These are phyloP conservation scores for Silene noctiflora DNA, from an alignment of 179 eudicot genomes.

Conservation along the genomic window DNA sequence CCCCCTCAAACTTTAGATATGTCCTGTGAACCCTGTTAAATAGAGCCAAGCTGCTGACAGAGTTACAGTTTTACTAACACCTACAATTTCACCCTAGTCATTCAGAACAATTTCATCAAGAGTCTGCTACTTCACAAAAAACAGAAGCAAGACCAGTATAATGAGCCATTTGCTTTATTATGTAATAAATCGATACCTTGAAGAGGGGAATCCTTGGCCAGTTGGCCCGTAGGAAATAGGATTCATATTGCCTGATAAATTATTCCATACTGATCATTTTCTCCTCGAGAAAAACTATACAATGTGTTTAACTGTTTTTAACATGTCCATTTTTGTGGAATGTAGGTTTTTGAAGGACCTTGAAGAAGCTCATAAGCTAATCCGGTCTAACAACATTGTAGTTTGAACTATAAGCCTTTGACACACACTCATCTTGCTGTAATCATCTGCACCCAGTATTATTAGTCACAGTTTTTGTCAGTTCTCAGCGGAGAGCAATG, in stretches of 20 bases:
- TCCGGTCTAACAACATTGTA: conserved; percentile 48
- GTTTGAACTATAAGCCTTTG: conserved; percentile 30
- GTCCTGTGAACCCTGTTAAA: too few species aligned
- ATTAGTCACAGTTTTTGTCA: neutral
- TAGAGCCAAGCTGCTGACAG: neutral
- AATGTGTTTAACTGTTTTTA: neutral
- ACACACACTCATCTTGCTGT: neutral
- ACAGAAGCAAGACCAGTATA: neutral
- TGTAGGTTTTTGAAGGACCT: conserved; percentile 82
- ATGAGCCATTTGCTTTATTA: too few species aligned
- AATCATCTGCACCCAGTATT: neutral
- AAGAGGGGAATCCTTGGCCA: too few species aligned
- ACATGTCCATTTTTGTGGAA: conserved; percentile 9
- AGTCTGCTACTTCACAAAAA: neutral
- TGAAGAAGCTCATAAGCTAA: conserved; percentile 77
- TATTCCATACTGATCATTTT: neutral
- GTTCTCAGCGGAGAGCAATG: neutral
- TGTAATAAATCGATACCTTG: too few species aligned
- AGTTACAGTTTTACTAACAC: neutral
- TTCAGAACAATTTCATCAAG: neutral
- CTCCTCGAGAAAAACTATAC: neutral
- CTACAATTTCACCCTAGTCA: neutral
- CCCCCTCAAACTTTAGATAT: neutral
- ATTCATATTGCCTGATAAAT: neutral
- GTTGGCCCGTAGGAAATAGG: neutral